Conservation (phyloP, 2,329 filamentous ascomycete genomes). For the Teratosphaeria pseudoeucalypti region DNA sequence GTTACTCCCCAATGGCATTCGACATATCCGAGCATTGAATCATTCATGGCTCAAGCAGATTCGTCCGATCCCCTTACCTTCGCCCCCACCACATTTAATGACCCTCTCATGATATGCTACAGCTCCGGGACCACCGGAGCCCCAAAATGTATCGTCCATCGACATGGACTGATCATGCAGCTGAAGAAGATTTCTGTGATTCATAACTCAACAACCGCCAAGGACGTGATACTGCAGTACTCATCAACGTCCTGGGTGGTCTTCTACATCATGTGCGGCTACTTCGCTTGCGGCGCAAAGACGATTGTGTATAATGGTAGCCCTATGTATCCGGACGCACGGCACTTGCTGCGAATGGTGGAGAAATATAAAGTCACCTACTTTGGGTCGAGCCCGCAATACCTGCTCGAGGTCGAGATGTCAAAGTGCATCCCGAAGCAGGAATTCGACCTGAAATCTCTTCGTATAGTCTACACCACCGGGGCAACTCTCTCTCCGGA, state of each 20-base stretch:
- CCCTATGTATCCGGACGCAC: slow-evolving; percentile 31
- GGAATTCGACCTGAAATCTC: slow-evolving; percentile 28
- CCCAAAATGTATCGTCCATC: slow-evolving; percentile 38
- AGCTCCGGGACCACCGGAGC: slow-evolving; percentile 34
- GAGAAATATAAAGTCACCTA: slow-evolving; percentile 30
- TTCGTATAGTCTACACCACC: slow-evolving; percentile 36
- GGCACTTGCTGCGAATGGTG: slow-evolving; percentile 27
- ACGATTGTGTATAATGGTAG: slow-evolving; percentile 37
- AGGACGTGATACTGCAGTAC: slow-evolving; percentile 37
- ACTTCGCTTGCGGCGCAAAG: slow-evolving; percentile 32
- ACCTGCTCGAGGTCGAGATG: slow-evolving; percentile 34
- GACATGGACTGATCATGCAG: slow-evolving; percentile 34
- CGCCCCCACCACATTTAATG: slow-evolving; percentile 29
- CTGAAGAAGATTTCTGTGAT: slow-evolving; percentile 35
- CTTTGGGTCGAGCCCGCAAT: slow-evolving; percentile 36
- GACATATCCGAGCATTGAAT: slow-evolving; percentile 17
- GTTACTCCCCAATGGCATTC: slow-evolving; percentile 9
- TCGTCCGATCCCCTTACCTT: slow-evolving; percentile 26
- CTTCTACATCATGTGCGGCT: slow-evolving; percentile 29
- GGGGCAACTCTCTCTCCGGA: slow-evolving; percentile 34
- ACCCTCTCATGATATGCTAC: slow-evolving; percentile 36
- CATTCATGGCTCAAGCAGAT: slow-evolving; percentile 25
- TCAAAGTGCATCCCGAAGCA: slow-evolving; percentile 26
- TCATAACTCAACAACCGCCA: slow-evolving; percentile 33
- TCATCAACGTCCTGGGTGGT: slow-evolving; percentile 39